phyloP scores from a whole-genome alignment of 139 green algal genomes.

The Bryopsis sp. region DNA sequence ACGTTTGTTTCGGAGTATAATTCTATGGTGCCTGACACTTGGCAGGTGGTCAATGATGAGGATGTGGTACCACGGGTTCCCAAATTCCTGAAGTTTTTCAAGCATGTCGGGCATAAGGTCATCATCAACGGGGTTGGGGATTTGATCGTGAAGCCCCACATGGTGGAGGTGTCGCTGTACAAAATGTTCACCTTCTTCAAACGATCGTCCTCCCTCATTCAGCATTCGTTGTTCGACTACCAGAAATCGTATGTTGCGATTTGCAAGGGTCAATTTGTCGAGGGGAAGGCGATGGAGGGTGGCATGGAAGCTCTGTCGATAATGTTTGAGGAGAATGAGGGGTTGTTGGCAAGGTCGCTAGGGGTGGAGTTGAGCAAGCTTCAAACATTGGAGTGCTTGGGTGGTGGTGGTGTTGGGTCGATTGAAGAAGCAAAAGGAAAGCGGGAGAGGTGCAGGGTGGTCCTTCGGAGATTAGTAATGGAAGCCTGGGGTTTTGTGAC shows the following conservation, averaged over 20 bases:
- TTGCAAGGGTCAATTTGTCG: neutral
- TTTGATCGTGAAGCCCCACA: slow-evolving; percentile 9
- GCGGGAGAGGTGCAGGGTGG: too few species aligned
- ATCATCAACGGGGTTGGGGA: neutral
- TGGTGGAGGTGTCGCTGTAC: too few species aligned
- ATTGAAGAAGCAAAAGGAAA: too few species aligned
- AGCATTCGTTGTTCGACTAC: neutral
- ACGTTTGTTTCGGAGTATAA: neutral
- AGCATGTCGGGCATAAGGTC: slow-evolving; percentile 7
- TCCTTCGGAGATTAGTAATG: too few species aligned
- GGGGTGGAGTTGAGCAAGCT: too few species aligned
- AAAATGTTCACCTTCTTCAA: neutral
- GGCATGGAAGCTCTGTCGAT: neutral
- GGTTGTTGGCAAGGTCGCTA: too few species aligned
- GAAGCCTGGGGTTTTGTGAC: too few species aligned
- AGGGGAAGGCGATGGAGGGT: neutral
- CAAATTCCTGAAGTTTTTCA: too few species aligned
- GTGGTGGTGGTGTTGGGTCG: too few species aligned
- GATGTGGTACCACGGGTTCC: slow-evolving; percentile 3
- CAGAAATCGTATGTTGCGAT: neutral
- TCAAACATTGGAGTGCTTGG: too few species aligned
- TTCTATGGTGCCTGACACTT: slow-evolving; percentile 2
- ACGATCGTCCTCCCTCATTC: neutral
- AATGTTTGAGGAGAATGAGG: too few species aligned
- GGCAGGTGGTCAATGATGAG: slow-evolving; percentile 15